A percentile compares a stretch with the other conserved stretches of the same genome.
These are phyloP conservation scores for Trebouxiophyceae sp. DNA, from an alignment of 163 green algal genomes.

Conservation along the genomic window DNA sequence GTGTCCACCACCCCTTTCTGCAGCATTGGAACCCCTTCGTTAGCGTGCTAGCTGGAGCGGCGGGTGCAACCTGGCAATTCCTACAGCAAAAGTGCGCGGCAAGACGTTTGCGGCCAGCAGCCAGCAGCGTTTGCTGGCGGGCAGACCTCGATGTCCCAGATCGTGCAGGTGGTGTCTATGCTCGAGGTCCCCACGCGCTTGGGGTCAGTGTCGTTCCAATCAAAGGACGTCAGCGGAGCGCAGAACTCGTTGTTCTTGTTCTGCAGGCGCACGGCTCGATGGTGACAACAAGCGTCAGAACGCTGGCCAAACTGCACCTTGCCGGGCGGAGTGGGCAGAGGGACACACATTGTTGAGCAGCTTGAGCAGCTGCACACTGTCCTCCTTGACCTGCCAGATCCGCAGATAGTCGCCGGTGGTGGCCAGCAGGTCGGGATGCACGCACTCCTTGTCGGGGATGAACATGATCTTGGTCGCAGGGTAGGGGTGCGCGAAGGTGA, in stretches of 20 bases:
- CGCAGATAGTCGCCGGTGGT: conserved; percentile 85
- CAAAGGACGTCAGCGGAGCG: conserved; percentile 90
- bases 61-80: too few species aligned
- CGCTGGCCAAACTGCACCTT: conserved; percentile 1
- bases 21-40: too few species aligned
- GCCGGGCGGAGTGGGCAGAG: not conserved
- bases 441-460: conserved; percentile 56
- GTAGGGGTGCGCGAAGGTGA: conserved; percentile 84
- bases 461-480: conserved; percentile 96
- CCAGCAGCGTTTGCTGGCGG: too few species aligned
- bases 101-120: too few species aligned
- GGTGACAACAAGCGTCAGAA: too few species aligned
- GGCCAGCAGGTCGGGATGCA: conserved; percentile 79
- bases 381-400: conserved; percentile 66
- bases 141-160: conserved; percentile 89
- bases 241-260: conserved; percentile 90
- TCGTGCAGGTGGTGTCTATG: conserved; percentile 95
- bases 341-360: conserved; percentile 66
- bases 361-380: conserved; percentile 54
- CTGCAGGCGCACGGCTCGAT: too few species aligned
- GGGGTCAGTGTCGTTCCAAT: conserved; percentile 92
- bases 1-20: conserved; percentile 83
- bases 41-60: too few species aligned
- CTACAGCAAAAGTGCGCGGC: too few species aligned
- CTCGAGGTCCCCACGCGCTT: conserved; percentile 76